Base-by-base conservation (phyloP, 495 filamentous ascomycete species). In the Aspergillus mulundensis region DNA sequence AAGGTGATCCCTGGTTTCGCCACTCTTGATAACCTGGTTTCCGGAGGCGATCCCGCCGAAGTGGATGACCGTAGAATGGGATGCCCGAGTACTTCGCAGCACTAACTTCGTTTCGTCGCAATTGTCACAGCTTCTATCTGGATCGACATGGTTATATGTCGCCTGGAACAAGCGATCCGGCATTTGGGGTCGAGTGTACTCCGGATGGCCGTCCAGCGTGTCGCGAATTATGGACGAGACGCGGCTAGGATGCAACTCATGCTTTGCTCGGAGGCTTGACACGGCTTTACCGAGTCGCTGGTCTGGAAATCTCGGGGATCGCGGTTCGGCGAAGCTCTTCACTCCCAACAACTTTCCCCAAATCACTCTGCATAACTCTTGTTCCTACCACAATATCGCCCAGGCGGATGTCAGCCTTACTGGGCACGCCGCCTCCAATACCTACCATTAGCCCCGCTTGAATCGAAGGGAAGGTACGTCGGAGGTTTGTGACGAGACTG, bases 41-140 rank as follows among this genome's bases (percentile, higher is more conserved):
- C 63, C 73, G 12, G 70, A 78, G 14, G 63, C 72, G 55, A 78
- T 74, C 4, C 63, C 61, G n/a, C 75, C 71, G 36, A 76, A 76
- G 54, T 75, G 72, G 45, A 77, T 66, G 28, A 38, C 30, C 7
- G 55, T 43, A 23, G 58, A 4, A 0, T 40, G 12, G 10, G 18
- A 3, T 1, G n/a, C 3, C 7, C 48, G 34, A 1, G 0, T 24
- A 12, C 48, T 40, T 18, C 48, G 48, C 14, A 4, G 11, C 6
- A 50, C 48, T 1, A 50, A 34, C 21, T 25, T 50, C 8, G 48
- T 38, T 0, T 39, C n/a, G 15, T 50, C 48, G 8, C 48, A 50
- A 21, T 0, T 16, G 14, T 50, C 48, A 50, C 48, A 50, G 34
- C 30, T 8, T 14, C 6, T 18, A 3, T 16, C 19, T n/a, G 21